Evolutionary conservation across 495 filamentous ascomycete genomes (phyloP).

Genomic region (Staphylotrichum tortipilum): DNA sequence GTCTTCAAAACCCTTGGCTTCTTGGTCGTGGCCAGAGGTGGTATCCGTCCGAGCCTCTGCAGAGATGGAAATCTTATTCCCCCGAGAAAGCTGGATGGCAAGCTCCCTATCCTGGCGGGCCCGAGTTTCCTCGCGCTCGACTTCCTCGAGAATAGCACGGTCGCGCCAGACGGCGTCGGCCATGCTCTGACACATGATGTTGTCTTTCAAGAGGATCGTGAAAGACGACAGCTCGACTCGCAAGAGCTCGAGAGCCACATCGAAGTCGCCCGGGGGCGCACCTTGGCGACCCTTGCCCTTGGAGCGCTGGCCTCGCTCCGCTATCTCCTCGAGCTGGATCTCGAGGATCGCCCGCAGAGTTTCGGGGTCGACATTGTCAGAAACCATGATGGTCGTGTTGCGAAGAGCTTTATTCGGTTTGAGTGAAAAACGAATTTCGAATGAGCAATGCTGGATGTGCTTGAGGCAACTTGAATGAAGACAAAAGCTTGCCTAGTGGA

Average conservation of each 20-base stretch:
- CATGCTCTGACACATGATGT: constrained; percentile 27
- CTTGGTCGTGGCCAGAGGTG: no score
- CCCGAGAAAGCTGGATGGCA: constrained; percentile 2
- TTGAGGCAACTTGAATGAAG: no score
- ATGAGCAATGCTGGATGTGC: no score
- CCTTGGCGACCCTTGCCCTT: constrained; percentile 29
- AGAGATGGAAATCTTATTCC: no score
- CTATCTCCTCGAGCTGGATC: constrained; percentile 29
- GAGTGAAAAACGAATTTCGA: no score
- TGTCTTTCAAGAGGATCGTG: constrained; percentile 18
- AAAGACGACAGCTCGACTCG: constrained; percentile 20
- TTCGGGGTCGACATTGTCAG: no score
- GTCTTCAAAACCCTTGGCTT: no score
- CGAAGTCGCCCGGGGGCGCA: constrained; percentile 15
- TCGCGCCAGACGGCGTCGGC: constrained; percentile 23
- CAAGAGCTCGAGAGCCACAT: constrained; percentile 21
- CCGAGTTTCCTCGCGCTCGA: constrained; percentile 15
- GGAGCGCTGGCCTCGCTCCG: constrained; percentile 5
- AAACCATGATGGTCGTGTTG: no score
- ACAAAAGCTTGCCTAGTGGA: no score
- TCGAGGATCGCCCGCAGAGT: no score
- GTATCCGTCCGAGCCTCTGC: no score
- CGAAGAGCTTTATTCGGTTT: no score
- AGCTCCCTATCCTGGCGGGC: constrained; percentile 18
- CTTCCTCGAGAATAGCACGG: constrained; percentile 12